Evolutionary conservation across 345 rosid genomes (phyloP).

Genomic region (Lagerstroemia speciosa): DNA sequence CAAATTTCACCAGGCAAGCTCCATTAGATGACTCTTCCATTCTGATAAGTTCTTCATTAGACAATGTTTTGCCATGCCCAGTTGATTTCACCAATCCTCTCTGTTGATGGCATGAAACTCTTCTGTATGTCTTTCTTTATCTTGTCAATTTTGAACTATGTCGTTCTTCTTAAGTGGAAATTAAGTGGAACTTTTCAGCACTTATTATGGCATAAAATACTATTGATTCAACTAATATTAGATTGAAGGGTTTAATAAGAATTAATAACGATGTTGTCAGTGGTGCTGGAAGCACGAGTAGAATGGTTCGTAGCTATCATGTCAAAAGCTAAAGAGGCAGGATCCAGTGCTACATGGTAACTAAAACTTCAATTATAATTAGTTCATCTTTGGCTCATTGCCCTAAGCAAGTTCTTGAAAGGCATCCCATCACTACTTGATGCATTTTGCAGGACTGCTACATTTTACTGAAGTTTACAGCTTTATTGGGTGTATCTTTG

Average conservation of each 20-base stretch:
- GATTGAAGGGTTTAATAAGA: constrained; percentile 53
- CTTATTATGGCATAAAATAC: constrained; percentile 53
- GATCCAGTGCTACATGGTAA: constrained; percentile 58
- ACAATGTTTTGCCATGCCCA: constrained; percentile 31
- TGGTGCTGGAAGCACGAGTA: constrained; percentile 42
- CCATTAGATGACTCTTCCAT: constrained; percentile 62
- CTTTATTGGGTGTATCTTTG: constrained; percentile 89
- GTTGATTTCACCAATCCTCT: constrained; percentile 47
- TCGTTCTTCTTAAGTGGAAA: no score
- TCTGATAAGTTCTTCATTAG: constrained; percentile 35
- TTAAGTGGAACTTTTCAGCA: constrained; percentile 41
- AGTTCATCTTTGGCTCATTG: constrained; percentile 1
- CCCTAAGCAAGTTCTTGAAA: not conserved
- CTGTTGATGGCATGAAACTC: constrained; percentile 46
- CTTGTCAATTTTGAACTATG: constrained; percentile 14
- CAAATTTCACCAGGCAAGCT: constrained; percentile 39
- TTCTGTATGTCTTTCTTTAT: constrained; percentile 19
- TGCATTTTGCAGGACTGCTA: constrained; percentile 49
- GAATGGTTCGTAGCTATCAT: constrained; percentile 30
- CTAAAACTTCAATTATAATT: not conserved
- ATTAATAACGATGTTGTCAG: constrained; percentile 34
- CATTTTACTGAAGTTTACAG: constrained; percentile 86
- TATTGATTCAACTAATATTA: constrained; percentile 95
- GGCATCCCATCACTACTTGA: not conserved
- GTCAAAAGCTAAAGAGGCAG: constrained; percentile 32